Evolutionary conservation across 257 asterid genomes (phyloP).

Genomic region (Solanum okadae): DNA sequence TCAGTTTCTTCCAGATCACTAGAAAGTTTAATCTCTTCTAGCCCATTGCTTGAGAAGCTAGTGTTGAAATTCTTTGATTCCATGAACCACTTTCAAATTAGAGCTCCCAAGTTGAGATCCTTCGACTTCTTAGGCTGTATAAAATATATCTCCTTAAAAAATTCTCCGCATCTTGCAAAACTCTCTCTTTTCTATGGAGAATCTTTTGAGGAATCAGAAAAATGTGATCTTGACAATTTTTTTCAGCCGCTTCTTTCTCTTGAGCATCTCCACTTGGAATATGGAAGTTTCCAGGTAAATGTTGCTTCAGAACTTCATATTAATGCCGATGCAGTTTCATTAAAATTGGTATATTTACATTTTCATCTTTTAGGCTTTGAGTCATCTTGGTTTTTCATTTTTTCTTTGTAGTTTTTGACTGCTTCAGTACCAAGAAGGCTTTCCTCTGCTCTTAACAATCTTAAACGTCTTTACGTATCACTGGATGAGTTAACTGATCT

Average conservation of each 20-base stretch:
- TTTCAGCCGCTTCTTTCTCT: not conserved
- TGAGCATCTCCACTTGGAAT: not conserved
- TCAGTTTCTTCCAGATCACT: not conserved
- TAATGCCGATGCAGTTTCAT: not conserved
- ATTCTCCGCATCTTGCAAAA: not conserved
- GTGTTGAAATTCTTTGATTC: not conserved
- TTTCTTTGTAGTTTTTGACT: not conserved
- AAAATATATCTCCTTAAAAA: not conserved
- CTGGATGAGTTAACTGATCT: not conserved
- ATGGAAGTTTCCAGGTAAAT: not conserved
- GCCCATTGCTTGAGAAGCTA: not conserved
- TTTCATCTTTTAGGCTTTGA: not conserved
- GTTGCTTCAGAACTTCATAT: not conserved
- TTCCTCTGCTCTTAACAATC: not conserved
- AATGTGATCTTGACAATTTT: not conserved
- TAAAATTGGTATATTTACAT: not conserved
- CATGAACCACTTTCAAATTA: not conserved
- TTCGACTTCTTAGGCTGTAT: not conserved
- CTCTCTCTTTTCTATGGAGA: not conserved
- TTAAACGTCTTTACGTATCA: not conserved
- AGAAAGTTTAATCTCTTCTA: not conserved
- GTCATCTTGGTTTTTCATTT: not conserved
- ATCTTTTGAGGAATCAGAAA: not conserved
- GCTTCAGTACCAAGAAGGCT: not conserved
- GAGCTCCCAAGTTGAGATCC: not conserved